Conservation (phyloP, 2,329 filamentous ascomycete species). For the Trichophyton mentagrophytes region DNA sequence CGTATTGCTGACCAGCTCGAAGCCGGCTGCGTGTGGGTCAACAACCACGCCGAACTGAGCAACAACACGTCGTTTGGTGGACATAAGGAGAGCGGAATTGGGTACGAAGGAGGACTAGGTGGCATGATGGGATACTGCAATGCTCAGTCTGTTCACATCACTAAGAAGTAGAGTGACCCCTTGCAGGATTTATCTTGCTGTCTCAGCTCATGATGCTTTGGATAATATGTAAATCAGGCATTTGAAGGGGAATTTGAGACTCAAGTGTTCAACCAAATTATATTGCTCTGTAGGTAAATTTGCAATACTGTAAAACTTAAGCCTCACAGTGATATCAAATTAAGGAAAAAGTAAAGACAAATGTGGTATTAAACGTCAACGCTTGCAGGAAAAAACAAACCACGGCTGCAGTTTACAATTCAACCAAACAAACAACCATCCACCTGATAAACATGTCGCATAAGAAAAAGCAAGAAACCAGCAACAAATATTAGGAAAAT, state of each 20-base stretch:
- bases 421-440: background rate
- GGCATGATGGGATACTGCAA: slow-evolving; percentile 33
- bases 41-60: slow-evolving; percentile 28
- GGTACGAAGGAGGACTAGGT: slow-evolving; percentile 34
- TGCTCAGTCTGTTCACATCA: slow-evolving; percentile 24
- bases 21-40: slow-evolving; percentile 50
- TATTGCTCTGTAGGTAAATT: too few relatives aligned
- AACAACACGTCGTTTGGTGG: slow-evolving; percentile 36
- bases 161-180: slow-evolving; percentile 10
- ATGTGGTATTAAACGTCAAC: slow-evolving; percentile 1
- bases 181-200: too few relatives aligned
- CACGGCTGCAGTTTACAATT: background rate
- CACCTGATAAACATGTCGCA: background rate
- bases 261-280: too few relatives aligned
- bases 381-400: background rate
- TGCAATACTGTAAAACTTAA: too few relatives aligned
- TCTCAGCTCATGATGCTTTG: too few relatives aligned
- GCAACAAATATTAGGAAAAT: background rate
- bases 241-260: background rate
- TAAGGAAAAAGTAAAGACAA: background rate
- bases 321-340: background rate
- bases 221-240: background rate
- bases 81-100: slow-evolving; percentile 41
- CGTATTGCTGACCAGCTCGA: slow-evolving; percentile 43
- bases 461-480: background rate